Percentiles rank a stretch among this genome's conserved stretches.
Conservation (phyloP, 106 monocot species). For the Phalaenopsis aphrodite region DNA sequence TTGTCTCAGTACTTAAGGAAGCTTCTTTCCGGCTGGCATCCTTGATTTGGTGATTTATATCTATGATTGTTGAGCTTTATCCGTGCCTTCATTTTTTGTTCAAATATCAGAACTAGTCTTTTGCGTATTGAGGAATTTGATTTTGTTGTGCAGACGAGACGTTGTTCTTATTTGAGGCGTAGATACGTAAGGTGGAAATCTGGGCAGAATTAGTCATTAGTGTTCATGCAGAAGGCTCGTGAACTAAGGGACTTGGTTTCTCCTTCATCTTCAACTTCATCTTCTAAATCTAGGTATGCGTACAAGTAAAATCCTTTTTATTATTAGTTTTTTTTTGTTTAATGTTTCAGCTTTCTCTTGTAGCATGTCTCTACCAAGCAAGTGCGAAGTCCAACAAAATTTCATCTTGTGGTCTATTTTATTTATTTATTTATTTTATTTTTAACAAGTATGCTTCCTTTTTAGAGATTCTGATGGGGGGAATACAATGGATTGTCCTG, state of each 20-base stretch:
- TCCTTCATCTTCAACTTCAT: conserved; percentile 23
- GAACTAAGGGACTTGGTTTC: conserved; percentile 17
- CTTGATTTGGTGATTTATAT: background rate
- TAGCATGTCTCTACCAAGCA: background rate
- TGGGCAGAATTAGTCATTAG: background rate
- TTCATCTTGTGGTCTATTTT: background rate
- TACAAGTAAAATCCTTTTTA: background rate
- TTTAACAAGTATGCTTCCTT: background rate
- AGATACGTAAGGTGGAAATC: background rate
- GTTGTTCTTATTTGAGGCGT: background rate
- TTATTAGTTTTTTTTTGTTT: background rate
- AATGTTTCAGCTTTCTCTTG: background rate
- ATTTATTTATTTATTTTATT: background rate
- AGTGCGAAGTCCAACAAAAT: background rate
- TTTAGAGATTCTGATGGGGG: conserved; percentile 39
- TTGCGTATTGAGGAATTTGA: background rate
- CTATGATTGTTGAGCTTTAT: background rate
- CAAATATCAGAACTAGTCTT: background rate
- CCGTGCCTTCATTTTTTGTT: background rate
- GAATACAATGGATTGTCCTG: conserved; percentile 42
- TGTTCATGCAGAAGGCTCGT: conserved; percentile 13
- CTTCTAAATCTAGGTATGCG: conserved; percentile 27
- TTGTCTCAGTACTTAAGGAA: background rate
- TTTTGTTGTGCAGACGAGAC: background rate
- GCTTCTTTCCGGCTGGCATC: background rate